A percentile compares a stretch with the other conserved stretches of the same genome.
These are phyloP conservation scores for Phyllosticta citribraziliensis DNA, from an alignment of 2,329 filamentous ascomycete genomes.

Conservation along the genomic window DNA sequence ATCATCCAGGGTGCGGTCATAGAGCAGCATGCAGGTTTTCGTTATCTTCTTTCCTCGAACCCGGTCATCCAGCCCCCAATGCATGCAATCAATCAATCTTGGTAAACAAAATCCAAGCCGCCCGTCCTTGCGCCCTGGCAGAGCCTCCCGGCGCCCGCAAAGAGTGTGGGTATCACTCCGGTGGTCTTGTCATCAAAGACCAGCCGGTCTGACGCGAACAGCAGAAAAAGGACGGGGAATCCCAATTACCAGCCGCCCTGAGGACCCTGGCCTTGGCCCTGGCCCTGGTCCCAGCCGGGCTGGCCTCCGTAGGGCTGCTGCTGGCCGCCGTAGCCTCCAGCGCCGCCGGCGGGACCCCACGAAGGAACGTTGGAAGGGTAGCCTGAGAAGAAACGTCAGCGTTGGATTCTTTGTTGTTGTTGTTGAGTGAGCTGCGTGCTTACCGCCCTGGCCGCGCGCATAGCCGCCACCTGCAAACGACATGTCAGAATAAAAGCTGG, in stretches of 20 bases:
- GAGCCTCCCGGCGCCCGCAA: constrained; percentile 7
- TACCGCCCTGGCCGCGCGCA: constrained; percentile 14
- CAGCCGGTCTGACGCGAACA: constrained; percentile 1
- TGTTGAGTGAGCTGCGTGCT: constrained; percentile 2
- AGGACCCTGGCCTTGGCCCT: constrained; percentile 17
- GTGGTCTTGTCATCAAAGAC: constrained; percentile 1
- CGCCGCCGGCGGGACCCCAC: constrained; percentile 16
- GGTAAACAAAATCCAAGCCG: constrained; percentile 1
- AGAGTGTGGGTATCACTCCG: constrained; percentile 10
- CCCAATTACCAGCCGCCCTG: constrained; percentile 13
- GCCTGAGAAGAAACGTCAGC: not conserved
- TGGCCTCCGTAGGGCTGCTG: constrained; percentile 24
- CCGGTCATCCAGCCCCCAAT: not conserved
- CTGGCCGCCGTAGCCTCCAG: constrained; percentile 23
- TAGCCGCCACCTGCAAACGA: constrained; percentile 14
- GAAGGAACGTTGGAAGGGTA: constrained; percentile 12
- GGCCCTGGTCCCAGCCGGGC: constrained; percentile 14
- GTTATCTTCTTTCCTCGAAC: not conserved
- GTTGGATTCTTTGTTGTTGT: not conserved
- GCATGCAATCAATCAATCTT: constrained; percentile 9
- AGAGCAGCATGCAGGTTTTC: constrained; percentile 8
- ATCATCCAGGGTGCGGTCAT: constrained; percentile 9
- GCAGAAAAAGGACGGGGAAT: not conserved
- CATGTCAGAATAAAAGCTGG: constrained; percentile 16
- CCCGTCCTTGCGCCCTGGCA: constrained; percentile 1